Evolutionary conservation across 1,284 basidiomycete species (phyloP).

Genomic region (Austropuccinia psidii): DNA sequence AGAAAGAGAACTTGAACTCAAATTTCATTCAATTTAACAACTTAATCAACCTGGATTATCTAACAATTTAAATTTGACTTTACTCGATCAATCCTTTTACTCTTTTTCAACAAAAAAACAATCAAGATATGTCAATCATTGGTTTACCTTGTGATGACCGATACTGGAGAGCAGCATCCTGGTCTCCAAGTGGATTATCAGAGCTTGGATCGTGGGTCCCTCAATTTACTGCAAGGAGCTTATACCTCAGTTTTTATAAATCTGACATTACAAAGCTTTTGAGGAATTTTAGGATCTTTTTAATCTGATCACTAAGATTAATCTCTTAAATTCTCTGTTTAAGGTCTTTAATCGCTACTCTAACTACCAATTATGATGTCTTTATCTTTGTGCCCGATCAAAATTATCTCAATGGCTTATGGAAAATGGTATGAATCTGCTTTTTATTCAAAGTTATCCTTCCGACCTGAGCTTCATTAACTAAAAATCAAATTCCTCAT

Average conservation of each 20-base stretch:
- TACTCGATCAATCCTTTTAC: neutral
- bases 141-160: conserved; percentile 14
- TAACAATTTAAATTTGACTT: too few species aligned
- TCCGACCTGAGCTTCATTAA: neutral
- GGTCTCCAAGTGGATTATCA: conserved; percentile 26
- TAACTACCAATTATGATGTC: conserved; percentile 29
- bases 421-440: conserved; percentile 11
- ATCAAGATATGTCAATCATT: conserved; percentile 2
- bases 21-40: neutral
- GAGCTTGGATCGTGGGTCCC: conserved; percentile 15
- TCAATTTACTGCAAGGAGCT: too few species aligned
- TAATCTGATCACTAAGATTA: too few species aligned
- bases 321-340: too few species aligned
- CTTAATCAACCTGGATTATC: too few species aligned
- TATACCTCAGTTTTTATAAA: too few species aligned
- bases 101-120: neutral
- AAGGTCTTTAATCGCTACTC: conserved; percentile 6
- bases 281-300: too few species aligned
- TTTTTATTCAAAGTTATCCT: neutral
- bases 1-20: neutral
- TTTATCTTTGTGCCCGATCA: neutral
- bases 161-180: conserved; percentile 11
- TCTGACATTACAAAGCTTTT: too few species aligned
- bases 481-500: neutral
- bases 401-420: conserved; percentile 14